These are phyloP conservation scores for Cryptococcus deneoformans DNA, from an alignment of 1,284 basidiomycete species.

Conservation along the genomic window DNA sequence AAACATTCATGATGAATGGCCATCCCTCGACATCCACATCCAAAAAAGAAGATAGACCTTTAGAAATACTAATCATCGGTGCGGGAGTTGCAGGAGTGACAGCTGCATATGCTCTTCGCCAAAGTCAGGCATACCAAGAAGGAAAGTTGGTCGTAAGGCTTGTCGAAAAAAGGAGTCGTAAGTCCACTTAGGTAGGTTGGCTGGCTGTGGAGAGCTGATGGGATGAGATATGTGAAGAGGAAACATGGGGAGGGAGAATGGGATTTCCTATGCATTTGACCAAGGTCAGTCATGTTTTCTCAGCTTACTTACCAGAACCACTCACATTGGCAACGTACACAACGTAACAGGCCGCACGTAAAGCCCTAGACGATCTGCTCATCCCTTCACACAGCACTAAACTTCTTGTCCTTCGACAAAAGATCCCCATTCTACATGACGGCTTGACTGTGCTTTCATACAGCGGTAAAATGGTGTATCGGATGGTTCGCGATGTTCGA, in stretches of 20 bases:
- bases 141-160: constrained; percentile 11
- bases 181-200: constrained; percentile 1
- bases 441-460: constrained; percentile 15
- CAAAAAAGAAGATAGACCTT: background rate
- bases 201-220: background rate
- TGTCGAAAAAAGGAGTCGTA: constrained; percentile 17
- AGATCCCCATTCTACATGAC: constrained; percentile 15
- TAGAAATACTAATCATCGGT: constrained; percentile 20
- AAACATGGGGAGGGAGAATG: background rate
- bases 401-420: constrained; percentile 1
- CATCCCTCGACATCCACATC: background rate
- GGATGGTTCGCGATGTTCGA: constrained; percentile 9
- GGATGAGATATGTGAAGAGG: background rate
- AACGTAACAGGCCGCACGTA: constrained; percentile 9
- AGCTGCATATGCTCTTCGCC: constrained; percentile 16
- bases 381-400: constrained; percentile 2
- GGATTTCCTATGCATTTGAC: constrained; percentile 18
- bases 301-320: background rate
- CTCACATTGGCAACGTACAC: background rate
- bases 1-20: background rate
- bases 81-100: constrained; percentile 25
- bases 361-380: constrained; percentile 11
- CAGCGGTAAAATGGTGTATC: constrained; percentile 7
- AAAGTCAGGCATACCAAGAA: background rate
- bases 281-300: constrained; percentile 7